A percentile compares a stretch with the other conserved stretches of the same genome.
Conservation (phyloP, 169 alveolate species). For the Plasmodium gallinaceum region DNA sequence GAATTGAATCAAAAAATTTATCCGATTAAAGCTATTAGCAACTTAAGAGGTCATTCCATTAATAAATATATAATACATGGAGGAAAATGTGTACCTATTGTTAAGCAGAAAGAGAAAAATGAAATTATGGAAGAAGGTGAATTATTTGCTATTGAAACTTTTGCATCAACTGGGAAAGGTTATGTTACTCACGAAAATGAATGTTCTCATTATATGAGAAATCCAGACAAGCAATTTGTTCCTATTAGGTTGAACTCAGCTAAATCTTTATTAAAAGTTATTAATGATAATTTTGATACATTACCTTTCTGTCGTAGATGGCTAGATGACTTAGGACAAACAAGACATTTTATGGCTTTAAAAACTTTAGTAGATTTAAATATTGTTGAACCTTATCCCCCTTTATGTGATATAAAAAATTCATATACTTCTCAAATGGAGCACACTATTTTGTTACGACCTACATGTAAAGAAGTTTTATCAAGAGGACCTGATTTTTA, state of each 20-base stretch:
- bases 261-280: conserved; percentile 92
- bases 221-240: conserved; percentile 92
- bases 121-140: conserved; percentile 99
- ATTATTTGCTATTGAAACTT: conserved; percentile 99
- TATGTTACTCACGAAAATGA: conserved; percentile 90
- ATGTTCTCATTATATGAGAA: conserved; percentile 98
- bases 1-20: conserved; percentile 94
- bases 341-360: conserved; percentile 94
- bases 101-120: conserved; percentile 89
- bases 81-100: conserved; percentile 99
- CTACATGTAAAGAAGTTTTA: conserved; percentile 97
- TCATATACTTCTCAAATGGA: conserved; percentile 99
- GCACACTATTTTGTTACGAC: conserved; percentile 98
- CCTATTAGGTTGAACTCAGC: conserved; percentile 93
- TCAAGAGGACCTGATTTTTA: conserved; percentile 99
- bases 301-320: conserved; percentile 99
- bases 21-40: conserved; percentile 96
- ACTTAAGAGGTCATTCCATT: conserved; percentile 99
- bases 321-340: conserved; percentile 97
- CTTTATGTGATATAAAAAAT: conserved; percentile 97
- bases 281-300: conserved; percentile 97
- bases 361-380: conserved; percentile 96
- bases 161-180: conserved; percentile 99
- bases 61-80: conserved; percentile 98
- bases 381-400: conserved; percentile 99